Conservation (phyloP, 176 grass and related monocot genomes). For the Microstegium vimineum region DNA sequence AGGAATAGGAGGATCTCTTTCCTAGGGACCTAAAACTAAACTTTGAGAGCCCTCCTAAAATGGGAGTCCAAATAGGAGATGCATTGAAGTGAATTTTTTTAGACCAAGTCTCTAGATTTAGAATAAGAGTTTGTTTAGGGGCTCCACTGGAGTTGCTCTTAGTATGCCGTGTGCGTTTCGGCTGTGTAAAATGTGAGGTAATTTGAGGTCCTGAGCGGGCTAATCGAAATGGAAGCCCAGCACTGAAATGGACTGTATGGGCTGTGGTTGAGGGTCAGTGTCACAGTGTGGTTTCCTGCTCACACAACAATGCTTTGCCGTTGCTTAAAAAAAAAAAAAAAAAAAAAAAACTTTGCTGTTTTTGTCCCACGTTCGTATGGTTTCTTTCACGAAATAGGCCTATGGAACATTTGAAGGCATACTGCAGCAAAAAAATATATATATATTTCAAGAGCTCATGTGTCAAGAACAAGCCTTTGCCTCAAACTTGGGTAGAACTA, state of each 20-base stretch:
- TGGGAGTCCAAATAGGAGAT: too few relatives aligned
- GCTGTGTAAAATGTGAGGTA: not conserved
- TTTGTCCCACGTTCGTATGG: not conserved
- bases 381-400: not conserved
- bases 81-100: too few relatives aligned
- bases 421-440: not conserved
- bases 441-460: not conserved
- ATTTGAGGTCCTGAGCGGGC: not conserved
- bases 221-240: not conserved
- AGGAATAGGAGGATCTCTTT: too few relatives aligned
- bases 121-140: too few relatives aligned
- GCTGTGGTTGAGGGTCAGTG: not conserved
- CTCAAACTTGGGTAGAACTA: constrained; percentile 85
- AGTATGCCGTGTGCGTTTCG: too few relatives aligned
- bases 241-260: not conserved
- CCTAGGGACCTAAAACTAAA: too few relatives aligned
- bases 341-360: not conserved
- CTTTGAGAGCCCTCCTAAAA: too few relatives aligned
- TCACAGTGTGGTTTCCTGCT: not conserved
- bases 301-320: not conserved
- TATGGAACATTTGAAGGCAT: not conserved
- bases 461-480: constrained; percentile 60
- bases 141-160: too few relatives aligned
- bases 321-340: too few relatives aligned
- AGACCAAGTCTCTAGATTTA: too few relatives aligned